These are phyloP conservation scores for Suhomyces sp. DNA, from an alignment of 805 yeast genomes.

Conservation along the genomic window DNA sequence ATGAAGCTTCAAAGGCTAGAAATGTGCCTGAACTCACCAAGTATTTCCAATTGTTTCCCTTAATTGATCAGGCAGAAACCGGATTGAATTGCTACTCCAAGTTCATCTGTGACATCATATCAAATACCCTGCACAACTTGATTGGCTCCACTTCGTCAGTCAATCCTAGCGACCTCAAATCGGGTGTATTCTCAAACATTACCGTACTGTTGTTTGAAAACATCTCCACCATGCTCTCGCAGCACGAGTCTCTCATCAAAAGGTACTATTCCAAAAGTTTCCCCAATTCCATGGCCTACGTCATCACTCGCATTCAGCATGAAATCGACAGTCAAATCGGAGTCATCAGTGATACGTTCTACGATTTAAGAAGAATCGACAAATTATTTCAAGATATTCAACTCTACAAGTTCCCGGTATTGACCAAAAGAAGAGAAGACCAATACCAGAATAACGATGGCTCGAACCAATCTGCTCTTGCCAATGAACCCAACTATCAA, in stretches of 20 bases:
- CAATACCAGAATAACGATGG: no score
- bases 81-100: constrained; percentile 83
- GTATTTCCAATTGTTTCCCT: constrained; percentile 84
- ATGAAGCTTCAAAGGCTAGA: constrained; percentile 61
- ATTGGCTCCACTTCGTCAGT: constrained; percentile 42
- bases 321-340: constrained; percentile 95
- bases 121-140: constrained; percentile 71
- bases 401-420: constrained; percentile 42
- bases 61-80: constrained; percentile 65
- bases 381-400: constrained; percentile 54
- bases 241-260: constrained; percentile 78
- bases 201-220: constrained; percentile 74
- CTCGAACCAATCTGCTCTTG: constrained; percentile 6
- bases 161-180: constrained; percentile 22
- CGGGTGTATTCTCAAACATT: constrained; percentile 59
- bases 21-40: constrained; percentile 71
- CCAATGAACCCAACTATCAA: constrained; percentile 12
- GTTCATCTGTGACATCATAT: constrained; percentile 82
- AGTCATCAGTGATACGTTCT: constrained; percentile 79
- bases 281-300: constrained; percentile 55
- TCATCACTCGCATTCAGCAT: constrained; percentile 70
- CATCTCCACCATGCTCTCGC: constrained; percentile 78
- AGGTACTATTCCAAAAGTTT: constrained; percentile 61
- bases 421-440: constrained; percentile 16
- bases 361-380: constrained; percentile 66